Evolutionary conservation across 169 alveolate species (phyloP), one percentile per base, ranked within the genome.

Genomic region (Cystoisospora suis): DNA sequence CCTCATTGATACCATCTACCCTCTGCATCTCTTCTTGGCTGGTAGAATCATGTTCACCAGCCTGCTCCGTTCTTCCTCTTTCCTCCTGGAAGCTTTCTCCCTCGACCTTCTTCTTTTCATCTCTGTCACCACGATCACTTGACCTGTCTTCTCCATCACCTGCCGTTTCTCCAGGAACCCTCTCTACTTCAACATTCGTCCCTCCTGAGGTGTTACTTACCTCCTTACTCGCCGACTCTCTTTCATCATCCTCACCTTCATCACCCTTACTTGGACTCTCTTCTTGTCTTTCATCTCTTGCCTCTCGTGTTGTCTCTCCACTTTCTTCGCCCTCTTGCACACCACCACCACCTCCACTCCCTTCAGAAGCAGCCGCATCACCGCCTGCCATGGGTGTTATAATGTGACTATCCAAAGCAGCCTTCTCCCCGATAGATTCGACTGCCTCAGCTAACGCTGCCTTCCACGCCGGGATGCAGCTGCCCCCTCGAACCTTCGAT

Each of bases 371-470:
- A 32, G 72, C 85, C 44, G 65, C 61, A 4, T 45, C 89, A 42
- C 75, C 89, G 12, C 59, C 92, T 23, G 86, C 87, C 15, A 17
- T 0, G 34, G 92, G 85, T 53, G 85, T 88, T 53, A n/a, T n/a
- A n/a, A n/a, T n/a, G n/a, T n/a, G n/a, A n/a, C n/a, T n/a, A n/a
- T n/a, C 59, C 65, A 23, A 83, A 1, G 86, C 86, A 40, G 88
- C 89, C 44, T 88, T 85, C 47, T 75, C 92, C 65, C 92, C 81
- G 0, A 83, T 88, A 4, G 83, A n/a, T 38, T 72, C 83, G 32
- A 72, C 47, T 32, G n/a, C 20, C 56, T 38, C 58, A 23, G 83
- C 83, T 38, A 72, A 34, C 9, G 4, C 38, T n/a, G 12, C 34
- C 27, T 72, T 72, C 83, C 83, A 72, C 56, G n/a, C 83, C 27